These are phyloP conservation scores for Globisporangium echinulatum DNA, from an alignment of 352 stramenopile species.

Conservation along the genomic window DNA sequence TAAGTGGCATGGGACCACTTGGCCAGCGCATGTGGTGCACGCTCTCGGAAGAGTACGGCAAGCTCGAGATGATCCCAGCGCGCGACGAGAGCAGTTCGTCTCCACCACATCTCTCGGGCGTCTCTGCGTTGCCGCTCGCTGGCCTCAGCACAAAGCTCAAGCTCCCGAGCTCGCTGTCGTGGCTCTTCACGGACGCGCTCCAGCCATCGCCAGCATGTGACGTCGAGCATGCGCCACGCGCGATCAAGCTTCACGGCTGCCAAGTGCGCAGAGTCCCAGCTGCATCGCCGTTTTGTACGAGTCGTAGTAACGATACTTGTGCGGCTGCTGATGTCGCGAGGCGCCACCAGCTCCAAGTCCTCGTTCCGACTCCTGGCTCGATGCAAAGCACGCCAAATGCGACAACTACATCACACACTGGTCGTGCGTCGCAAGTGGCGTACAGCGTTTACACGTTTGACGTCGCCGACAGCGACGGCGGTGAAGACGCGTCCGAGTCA, in stretches of 20 bases:
- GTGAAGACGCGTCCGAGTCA: constrained; percentile 13
- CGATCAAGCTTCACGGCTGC: constrained; percentile 43
- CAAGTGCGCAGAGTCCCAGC: constrained; percentile 31
- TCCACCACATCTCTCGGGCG: neutral
- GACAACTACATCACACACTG: neutral
- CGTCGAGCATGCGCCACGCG: constrained; percentile 13
- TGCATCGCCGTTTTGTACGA: neutral
- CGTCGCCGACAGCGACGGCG: constrained; percentile 12
- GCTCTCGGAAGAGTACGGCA: constrained; percentile 54
- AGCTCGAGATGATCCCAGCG: constrained; percentile 40
- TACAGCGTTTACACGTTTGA: constrained; percentile 42
- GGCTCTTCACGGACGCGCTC: constrained; percentile 44
- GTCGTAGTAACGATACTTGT: neutral
- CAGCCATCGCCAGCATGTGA: constrained; percentile 8
- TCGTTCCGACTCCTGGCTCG: constrained; percentile 16
- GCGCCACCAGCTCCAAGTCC: constrained; percentile 30
- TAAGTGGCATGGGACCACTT: neutral
- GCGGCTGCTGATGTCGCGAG: neutral
- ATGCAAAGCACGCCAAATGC: neutral
- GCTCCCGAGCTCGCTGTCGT: constrained; percentile 44
- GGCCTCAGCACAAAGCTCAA: constrained; percentile 29
- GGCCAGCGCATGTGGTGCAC: constrained; percentile 42
- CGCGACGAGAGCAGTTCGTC: constrained; percentile 9
- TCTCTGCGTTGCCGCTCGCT: constrained; percentile 8
- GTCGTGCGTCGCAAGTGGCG: constrained; percentile 4